phyloP scores from a whole-genome alignment of 768 basidiomycete genomes.

The Tricholoma sp. region DNA sequence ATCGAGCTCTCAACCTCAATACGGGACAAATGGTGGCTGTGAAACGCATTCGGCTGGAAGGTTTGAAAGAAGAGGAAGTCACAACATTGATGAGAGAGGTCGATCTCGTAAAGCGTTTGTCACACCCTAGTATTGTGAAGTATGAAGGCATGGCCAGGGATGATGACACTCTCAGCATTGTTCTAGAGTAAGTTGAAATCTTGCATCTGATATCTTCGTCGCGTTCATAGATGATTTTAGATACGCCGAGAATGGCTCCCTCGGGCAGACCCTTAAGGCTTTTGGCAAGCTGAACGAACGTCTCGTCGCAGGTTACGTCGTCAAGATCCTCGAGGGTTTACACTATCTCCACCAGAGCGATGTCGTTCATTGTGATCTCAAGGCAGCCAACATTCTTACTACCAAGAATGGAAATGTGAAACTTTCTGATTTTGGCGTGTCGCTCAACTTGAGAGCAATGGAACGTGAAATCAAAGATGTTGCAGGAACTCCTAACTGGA shows the following conservation, averaged over 20 bases:
- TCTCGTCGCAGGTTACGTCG: slow-evolving; percentile 88
- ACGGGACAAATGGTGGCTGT: slow-evolving; percentile 99
- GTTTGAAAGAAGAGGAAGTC: slow-evolving; percentile 87
- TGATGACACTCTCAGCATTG: slow-evolving; percentile 82
- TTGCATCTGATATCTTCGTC: not conserved
- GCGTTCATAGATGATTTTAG: slow-evolving; percentile 36
- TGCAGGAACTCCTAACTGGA: slow-evolving; percentile 97
- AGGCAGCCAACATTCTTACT: slow-evolving; percentile 97
- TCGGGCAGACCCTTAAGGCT: slow-evolving; percentile 87
- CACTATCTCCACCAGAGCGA: slow-evolving; percentile 87
- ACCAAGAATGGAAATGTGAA: slow-evolving; percentile 98
- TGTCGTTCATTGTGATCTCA: slow-evolving; percentile 97
- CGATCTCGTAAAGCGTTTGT: slow-evolving; percentile 82
- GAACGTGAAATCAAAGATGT: slow-evolving; percentile 80
- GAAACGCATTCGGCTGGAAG: slow-evolving; percentile 88
- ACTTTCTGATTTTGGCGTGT: slow-evolving; percentile 96
- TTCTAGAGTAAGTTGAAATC: slow-evolving; percentile 74
- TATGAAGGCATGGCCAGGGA: slow-evolving; percentile 96
- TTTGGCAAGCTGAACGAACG: slow-evolving; percentile 93
- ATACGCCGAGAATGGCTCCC: slow-evolving; percentile 94
- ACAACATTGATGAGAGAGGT: slow-evolving; percentile 92
- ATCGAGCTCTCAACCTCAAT: slow-evolving; percentile 88
- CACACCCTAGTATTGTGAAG: slow-evolving; percentile 94
- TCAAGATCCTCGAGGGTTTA: slow-evolving; percentile 94
- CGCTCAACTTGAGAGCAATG: slow-evolving; percentile 90